Base-by-base conservation (phyloP, 139 green algal species). In the Picochlorum sp. region DNA sequence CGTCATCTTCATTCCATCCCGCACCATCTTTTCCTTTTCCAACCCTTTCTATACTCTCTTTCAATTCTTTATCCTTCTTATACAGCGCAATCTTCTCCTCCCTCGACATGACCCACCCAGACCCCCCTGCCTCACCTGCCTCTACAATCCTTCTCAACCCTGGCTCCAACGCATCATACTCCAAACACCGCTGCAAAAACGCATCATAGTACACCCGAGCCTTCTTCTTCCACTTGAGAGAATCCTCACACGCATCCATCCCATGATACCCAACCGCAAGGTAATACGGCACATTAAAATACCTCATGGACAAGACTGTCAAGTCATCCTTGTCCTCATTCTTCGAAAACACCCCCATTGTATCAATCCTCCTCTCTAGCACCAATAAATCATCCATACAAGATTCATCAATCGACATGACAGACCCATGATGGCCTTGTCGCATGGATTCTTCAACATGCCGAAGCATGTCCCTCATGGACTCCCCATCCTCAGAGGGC, bases 261-360 rank as follows among this genome's bases (percentile, higher is more conserved):
- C 34, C 34, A 41, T 41, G 34, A 41, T 41, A 41, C 34, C 34
- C 47, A 20, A 85, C 63, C 6, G 57, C 78, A 10, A 59, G 57
- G 26, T 74, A 69, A 18, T 65, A 68, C 14, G 77, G 63, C 9
- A 88, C 49, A 10, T 92, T 62, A 32, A 92, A 62, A 69, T 87
- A 92, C 15, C 75, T 72, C 14, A 92, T 38, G 50, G 84, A 66
- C 4, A 51, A 59, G 2, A 86, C 90, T 7, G 72, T 58, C 4
- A 92, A 26, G 45, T 92, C 85, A 3, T 91, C 85, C 1, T 61
- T 45, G 16, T 92, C 83, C 57, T 92, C 85, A 34, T 92, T 92
- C 50, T 45, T 16, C 4, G 85, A 93, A 59, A 92, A 92, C 37
- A 92, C 62, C 2, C 54, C 81, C 34, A 41, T 41, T 41, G 34